These are phyloP conservation scores for Coriaria nepalensis DNA, from an alignment of 306 rosid genomes.

Conservation along the genomic window DNA sequence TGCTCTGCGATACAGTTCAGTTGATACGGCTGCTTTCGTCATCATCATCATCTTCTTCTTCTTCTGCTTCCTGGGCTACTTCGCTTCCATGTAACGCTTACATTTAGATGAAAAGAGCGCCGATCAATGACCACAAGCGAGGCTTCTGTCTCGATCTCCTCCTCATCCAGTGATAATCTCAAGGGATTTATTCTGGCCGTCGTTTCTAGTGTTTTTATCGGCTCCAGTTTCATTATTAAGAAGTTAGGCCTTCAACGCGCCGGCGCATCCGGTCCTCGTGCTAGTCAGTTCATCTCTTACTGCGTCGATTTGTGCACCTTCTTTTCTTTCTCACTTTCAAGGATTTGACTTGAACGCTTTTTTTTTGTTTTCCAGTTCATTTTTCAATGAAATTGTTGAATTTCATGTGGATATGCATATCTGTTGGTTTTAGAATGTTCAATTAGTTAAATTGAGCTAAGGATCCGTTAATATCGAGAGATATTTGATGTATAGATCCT, in stretches of 20 bases:
- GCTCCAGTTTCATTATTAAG: slow-evolving; percentile 81
- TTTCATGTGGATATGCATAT: no score
- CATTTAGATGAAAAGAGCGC: slow-evolving; percentile 14
- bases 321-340: neutral
- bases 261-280: slow-evolving; percentile 40
- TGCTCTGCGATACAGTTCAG: neutral
- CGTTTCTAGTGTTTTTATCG: slow-evolving; percentile 70
- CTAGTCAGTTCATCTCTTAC: slow-evolving; percentile 21
- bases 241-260: slow-evolving; percentile 77
- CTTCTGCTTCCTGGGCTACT: neutral
- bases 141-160: slow-evolving; percentile 8
- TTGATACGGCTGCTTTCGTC: neutral
- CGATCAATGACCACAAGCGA: slow-evolving; percentile 15
- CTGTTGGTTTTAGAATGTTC: no score
- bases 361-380: neutral
- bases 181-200: slow-evolving; percentile 59
- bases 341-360: neutral
- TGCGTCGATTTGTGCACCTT: neutral
- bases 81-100: neutral
- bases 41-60: neutral
- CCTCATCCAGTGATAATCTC: slow-evolving; percentile 26
- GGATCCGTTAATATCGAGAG: no score
- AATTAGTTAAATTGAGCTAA: no score
- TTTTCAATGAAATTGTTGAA: no score
- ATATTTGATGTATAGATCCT: no score